These are phyloP conservation scores for Leptodontidium sp. DNA, from an alignment of 2,329 filamentous ascomycete genomes.

Conservation along the genomic window DNA sequence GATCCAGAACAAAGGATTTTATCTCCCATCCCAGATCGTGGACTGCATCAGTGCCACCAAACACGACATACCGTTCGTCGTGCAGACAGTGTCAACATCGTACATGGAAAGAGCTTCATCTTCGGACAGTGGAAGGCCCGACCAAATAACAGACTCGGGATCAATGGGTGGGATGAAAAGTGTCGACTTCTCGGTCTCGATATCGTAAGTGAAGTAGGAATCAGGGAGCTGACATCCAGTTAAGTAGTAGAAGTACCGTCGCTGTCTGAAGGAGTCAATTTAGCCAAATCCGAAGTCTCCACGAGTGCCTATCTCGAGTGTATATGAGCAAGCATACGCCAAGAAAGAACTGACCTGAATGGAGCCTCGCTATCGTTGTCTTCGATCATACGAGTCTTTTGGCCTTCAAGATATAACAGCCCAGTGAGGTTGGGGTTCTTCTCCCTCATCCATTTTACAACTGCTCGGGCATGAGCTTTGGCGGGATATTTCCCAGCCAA, in stretches of 20 bases:
- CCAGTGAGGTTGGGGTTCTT: conserved; percentile 72
- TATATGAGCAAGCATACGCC: not conserved
- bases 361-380: conserved; percentile 86
- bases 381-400: conserved; percentile 82
- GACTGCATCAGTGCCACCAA: no score
- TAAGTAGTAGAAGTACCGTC: conserved; percentile 93
- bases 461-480: conserved; percentile 84
- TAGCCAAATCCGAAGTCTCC: not conserved
- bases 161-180: conserved; percentile 92
- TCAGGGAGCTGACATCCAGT: conserved; percentile 85
- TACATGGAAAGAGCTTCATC: conserved; percentile 80
- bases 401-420: conserved; percentile 87
- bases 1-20: no score
- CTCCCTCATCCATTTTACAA: conserved; percentile 78
- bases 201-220: conserved; percentile 82
- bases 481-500: conserved; percentile 77
- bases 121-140: conserved; percentile 80
- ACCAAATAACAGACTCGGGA: conserved; percentile 92
- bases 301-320: not conserved
- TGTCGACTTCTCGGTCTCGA: conserved; percentile 74
- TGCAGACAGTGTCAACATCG: conserved; percentile 81
- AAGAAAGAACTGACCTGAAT: conserved; percentile 66
- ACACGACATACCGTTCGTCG: conserved; percentile 58
- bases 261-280: conserved; percentile 66
- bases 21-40: no score